Base-by-base conservation (phyloP, 2,329 filamentous ascomycete genomes). In the Aspergillus transmontanensis region DNA sequence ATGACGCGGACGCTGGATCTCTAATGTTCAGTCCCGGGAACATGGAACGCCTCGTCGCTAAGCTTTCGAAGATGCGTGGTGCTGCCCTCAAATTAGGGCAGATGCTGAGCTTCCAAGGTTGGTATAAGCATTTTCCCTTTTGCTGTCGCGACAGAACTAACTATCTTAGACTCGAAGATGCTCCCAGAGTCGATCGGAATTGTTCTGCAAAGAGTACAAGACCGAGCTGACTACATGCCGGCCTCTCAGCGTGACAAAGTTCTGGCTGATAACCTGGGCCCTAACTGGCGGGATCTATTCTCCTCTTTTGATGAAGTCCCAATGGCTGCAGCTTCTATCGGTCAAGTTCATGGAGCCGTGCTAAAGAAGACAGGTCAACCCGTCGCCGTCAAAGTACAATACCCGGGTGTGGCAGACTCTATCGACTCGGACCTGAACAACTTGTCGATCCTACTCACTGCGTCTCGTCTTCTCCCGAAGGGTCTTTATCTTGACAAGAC, bases 381-480 rank as follows among this genome's bases (percentile, higher is more conserved):
- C 50, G 95, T 99, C 0, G 95, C 95, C 4, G 94, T 99, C 73
- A 99, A 99, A 79, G 90, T 99, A 11, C 95, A 99, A 78, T 99
- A 99, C 71, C 95, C 95, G 0, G 96, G 96, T 16, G 95, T 99
- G 1, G 92, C 94, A 21, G 90, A 92, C 76, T 98, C 94, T 4
- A 99, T 99, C 76, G 93, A 97, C 78, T 97, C 94, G 0, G 95
- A 99, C 72, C 85, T 99, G 1, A 96, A 93, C 79, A 99, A 99
- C 72, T 85, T 99, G 36, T 92, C 91, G 10, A 86, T 99, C 61
- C 88, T 99, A 1, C 87, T 99, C 14, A 95, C 92, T 6, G 95
- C 95, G 30, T 96, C 94, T 6, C 89, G 92, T 62, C 86, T 99
- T 30, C 85, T 99, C 0, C 96, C 95, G 0, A 94, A 91, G 74